Conservation (phyloP, 75 land plant species). For the Pinus albicaulis region DNA sequence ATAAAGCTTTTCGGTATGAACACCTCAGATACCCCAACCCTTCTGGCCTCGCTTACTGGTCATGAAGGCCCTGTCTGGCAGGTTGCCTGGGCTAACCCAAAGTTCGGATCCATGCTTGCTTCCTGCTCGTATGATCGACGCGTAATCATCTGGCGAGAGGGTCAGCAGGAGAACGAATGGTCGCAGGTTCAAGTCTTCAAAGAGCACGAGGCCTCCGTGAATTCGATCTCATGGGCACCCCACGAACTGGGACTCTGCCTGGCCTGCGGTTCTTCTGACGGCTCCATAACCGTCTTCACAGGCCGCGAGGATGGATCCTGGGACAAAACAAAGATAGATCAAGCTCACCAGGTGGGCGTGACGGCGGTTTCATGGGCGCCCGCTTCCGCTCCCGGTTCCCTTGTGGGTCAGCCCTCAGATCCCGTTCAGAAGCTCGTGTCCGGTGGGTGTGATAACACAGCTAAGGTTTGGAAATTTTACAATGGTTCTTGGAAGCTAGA, state of each 20-base stretch:
- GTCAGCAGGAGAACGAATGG: slow-evolving; percentile 50
- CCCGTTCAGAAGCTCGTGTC: slow-evolving; percentile 72
- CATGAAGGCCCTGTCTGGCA: slow-evolving; percentile 5
- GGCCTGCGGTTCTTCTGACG: slow-evolving; percentile 60
- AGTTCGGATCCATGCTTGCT: slow-evolving; percentile 61
- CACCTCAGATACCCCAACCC: too few species aligned
- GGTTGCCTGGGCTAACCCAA: slow-evolving; percentile 66
- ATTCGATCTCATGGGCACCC: slow-evolving; percentile 50
- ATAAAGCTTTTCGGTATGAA: too few species aligned
- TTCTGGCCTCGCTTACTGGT: too few species aligned
- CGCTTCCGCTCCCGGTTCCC: slow-evolving; percentile 51
- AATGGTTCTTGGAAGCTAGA: slow-evolving; percentile 72
- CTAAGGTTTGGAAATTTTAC: slow-evolving; percentile 70
- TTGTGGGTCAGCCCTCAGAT: slow-evolving; percentile 20
- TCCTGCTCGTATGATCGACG: slow-evolving; percentile 67
- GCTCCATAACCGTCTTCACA: slow-evolving; percentile 38
- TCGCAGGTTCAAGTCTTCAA: slow-evolving; percentile 26
- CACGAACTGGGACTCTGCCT: slow-evolving; percentile 46
- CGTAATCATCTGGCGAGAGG: slow-evolving; percentile 74
- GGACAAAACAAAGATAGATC: slow-evolving; percentile 41
- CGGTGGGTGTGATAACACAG: slow-evolving; percentile 80
- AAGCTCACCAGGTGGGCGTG: slow-evolving; percentile 71
- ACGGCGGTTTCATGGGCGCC: slow-evolving; percentile 84
- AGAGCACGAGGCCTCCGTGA: slow-evolving; percentile 33
- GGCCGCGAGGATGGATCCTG: slow-evolving; percentile 7